Percentiles rank a stretch among this genome's conserved stretches.
Evolutionary conservation across 331 rosid genomes (phyloP).

Genomic region (Malus hybrid): DNA sequence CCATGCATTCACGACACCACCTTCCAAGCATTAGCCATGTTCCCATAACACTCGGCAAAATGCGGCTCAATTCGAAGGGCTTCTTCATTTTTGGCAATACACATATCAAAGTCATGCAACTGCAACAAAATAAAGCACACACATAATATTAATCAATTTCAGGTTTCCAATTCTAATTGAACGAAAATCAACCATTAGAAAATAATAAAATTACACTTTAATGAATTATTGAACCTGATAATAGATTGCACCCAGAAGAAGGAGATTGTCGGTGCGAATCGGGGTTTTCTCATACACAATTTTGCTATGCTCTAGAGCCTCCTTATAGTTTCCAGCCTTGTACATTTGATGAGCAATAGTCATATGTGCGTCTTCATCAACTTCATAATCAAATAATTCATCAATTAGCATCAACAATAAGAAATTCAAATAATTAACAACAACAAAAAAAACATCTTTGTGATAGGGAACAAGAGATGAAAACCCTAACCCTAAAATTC

Average conservation of each 20-base stretch:
- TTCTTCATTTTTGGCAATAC: conserved; percentile 89
- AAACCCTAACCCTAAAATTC: background rate
- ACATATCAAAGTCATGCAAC: conserved; percentile 94
- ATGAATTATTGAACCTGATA: conserved; percentile 62
- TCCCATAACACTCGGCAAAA: conserved; percentile 97
- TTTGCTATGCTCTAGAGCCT: conserved; percentile 83
- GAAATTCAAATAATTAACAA: background rate
- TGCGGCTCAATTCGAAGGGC: conserved; percentile 81
- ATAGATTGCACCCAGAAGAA: conserved; percentile 89
- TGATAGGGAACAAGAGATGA: background rate
- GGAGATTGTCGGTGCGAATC: conserved; percentile 83
- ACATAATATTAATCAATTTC: background rate
- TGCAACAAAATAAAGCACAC: conserved; percentile 11
- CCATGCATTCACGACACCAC: conserved; percentile 10
- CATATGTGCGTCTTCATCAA: conserved; percentile 83
- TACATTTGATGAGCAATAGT: conserved; percentile 89
- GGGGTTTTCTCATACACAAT: conserved; percentile 76
- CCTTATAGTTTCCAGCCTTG: conserved; percentile 75
- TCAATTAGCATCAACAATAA: background rate
- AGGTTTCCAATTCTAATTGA: background rate
- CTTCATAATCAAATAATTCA: conserved; percentile 27
- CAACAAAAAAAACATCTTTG: background rate
- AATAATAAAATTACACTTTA: background rate
- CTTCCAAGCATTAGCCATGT: conserved; percentile 99
- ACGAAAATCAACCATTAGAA: background rate